Evolutionary conservation across 202 grass and related monocot genomes (phyloP).

Genomic region (Alloteropsis angusta): DNA sequence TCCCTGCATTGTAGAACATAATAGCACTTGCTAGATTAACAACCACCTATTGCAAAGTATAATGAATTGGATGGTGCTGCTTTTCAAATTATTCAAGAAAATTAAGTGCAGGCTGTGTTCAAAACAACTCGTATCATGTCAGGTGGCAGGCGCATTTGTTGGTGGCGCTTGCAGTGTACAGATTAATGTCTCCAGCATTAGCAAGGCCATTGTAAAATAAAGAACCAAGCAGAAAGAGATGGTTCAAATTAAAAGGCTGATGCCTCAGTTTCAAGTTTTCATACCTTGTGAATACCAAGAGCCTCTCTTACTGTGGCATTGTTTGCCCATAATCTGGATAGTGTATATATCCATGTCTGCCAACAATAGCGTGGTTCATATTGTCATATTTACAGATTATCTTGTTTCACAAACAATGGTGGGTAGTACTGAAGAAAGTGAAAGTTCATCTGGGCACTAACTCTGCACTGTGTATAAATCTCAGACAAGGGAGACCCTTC

Average conservation of each 20-base stretch:
- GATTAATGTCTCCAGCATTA: no score
- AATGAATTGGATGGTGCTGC: background rate
- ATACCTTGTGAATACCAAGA: slow-evolving; percentile 58
- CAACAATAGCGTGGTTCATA: background rate
- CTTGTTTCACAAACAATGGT: background rate
- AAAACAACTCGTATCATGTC: background rate
- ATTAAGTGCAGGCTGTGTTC: background rate
- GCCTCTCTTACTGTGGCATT: slow-evolving; percentile 41
- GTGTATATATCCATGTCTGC: slow-evolving; percentile 35
- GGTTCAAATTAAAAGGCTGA: background rate
- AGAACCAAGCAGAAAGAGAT: background rate
- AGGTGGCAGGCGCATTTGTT: background rate
- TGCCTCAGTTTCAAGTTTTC: background rate
- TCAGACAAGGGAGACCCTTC: slow-evolving; percentile 8
- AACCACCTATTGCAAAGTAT: background rate
- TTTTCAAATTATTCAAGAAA: background rate
- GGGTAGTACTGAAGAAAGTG: background rate
- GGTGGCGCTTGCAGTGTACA: background rate
- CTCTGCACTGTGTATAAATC: slow-evolving; percentile 53
- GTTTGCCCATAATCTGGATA: slow-evolving; percentile 55
- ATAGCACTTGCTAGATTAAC: background rate
- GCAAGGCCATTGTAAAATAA: no score
- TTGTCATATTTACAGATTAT: background rate
- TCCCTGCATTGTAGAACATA: slow-evolving; percentile 33
- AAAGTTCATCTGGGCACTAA: slow-evolving; percentile 9